phyloP scores from a whole-genome alignment of 176 grass and related monocot genomes.

The Bothriochloa decipiens region DNA sequence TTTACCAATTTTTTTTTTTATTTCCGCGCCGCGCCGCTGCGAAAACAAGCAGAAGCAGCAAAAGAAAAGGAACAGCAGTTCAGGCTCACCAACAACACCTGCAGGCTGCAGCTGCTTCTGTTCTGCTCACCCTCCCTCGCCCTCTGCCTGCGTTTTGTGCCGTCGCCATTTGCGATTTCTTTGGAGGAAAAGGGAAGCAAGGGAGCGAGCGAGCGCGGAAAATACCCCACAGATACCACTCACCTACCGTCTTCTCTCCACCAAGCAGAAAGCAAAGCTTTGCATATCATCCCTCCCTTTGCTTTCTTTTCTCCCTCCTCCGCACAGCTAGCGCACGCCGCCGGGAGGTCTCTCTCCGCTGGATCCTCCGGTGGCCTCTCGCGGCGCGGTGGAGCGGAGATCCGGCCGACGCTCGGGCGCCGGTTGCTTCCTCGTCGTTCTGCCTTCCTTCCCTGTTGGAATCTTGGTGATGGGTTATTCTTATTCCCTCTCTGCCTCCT shows the following conservation, averaged over 20 bases:
- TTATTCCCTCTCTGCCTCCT: background rate
- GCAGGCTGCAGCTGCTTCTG: background rate
- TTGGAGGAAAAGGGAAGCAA: background rate
- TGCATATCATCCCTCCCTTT: conserved; percentile 27
- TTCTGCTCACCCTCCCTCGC: background rate
- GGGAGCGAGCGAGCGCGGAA: background rate
- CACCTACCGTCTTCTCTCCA: conserved; percentile 41
- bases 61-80: background rate
- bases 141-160: background rate
- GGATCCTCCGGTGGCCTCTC: conserved; percentile 37
- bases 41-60: background rate
- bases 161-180: conserved; percentile 39
- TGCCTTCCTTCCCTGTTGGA: background rate
- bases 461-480: background rate
- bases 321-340: background rate
- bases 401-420: conserved; percentile 20
- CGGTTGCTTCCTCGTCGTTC: background rate
- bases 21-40: background rate
- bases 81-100: background rate
- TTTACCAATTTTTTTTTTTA: background rate
- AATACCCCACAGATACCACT: conserved; percentile 48
- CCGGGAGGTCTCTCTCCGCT: conserved; percentile 10
- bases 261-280: background rate
- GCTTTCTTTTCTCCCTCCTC: background rate
- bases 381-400: background rate